These are phyloP conservation scores for Termitomyces eurrhizus DNA, from an alignment of 768 basidiomycete genomes.

Conservation along the genomic window DNA sequence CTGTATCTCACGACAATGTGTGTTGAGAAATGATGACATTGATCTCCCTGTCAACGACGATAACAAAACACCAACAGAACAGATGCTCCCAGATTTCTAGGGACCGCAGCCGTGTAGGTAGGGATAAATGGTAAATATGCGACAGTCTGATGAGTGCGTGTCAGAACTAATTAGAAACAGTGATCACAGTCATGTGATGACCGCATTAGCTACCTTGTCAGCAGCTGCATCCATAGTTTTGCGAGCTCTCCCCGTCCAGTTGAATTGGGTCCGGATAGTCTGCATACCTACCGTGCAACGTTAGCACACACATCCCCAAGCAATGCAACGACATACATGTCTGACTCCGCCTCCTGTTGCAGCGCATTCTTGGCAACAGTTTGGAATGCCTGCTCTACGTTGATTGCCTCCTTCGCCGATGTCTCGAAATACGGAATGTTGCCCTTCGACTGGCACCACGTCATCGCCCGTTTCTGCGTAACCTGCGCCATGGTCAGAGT, in stretches of 20 bases:
- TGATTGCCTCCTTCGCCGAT: slow-evolving; percentile 99
- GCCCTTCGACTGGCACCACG: slow-evolving; percentile 99
- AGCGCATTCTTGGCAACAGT: slow-evolving; percentile 99
- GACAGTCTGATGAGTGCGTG: no score
- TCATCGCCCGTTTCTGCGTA: slow-evolving; percentile 99
- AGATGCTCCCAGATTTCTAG: no score
- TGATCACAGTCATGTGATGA: no score
- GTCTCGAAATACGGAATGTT: slow-evolving; percentile 99
- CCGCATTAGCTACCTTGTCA: slow-evolving; percentile 25
- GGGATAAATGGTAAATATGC: no score
- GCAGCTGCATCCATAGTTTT: slow-evolving; percentile 92
- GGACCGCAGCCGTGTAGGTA: no score
- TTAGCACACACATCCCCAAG: neutral
- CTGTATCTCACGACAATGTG: no score
- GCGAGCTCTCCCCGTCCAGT: slow-evolving; percentile 89
- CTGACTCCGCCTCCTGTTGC: slow-evolving; percentile 92
- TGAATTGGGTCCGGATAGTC: slow-evolving; percentile 99
- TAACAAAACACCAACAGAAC: no score
- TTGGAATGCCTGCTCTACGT: slow-evolving; percentile 99
- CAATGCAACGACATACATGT: slow-evolving; percentile 1
- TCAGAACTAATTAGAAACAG: no score
- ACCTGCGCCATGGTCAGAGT: slow-evolving; percentile 50
- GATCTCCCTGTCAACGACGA: no score
- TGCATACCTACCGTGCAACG: slow-evolving; percentile 62
- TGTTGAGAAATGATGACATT: no score